Conservation (phyloP, 192 early-diverging fungal genomes). For the Gorgonomyces haynaldii region DNA sequence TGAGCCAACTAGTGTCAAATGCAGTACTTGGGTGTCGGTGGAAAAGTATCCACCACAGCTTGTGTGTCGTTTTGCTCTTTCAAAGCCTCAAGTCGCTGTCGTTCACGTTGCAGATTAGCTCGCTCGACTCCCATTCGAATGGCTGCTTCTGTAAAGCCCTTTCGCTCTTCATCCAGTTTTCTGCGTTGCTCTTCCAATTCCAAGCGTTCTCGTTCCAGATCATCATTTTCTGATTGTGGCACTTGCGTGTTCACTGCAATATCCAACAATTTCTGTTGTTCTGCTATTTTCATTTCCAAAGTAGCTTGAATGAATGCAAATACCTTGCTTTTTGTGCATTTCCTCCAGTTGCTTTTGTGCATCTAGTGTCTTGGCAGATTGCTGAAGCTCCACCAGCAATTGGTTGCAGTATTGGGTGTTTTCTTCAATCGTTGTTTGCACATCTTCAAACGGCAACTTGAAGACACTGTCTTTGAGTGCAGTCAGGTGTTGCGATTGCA, state of each 20-base stretch:
- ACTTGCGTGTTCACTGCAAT: neutral
- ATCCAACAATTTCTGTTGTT: neutral
- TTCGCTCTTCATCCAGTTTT: conserved; percentile 52
- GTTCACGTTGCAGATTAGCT: conserved; percentile 19
- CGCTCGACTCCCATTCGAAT: conserved; percentile 60
- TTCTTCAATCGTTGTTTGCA: too few species aligned
- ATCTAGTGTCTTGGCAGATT: neutral
- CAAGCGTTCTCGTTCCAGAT: conserved; percentile 30
- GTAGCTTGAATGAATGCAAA: neutral
- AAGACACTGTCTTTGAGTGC: too few species aligned
- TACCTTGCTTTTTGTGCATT: neutral
- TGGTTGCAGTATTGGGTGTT: too few species aligned
- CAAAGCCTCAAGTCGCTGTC: neutral
- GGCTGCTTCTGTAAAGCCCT: conserved; percentile 57
- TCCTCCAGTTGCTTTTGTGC: neutral
- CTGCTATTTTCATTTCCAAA: neutral
- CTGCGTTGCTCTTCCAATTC: conserved; percentile 31
- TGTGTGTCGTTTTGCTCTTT: neutral
- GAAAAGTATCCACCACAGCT: conserved; percentile 5
- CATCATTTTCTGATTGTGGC: too few species aligned
- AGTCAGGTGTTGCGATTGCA: too few species aligned
- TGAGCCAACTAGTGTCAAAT: neutral
- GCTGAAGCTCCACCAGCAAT: too few species aligned
- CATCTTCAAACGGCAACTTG: too few species aligned
- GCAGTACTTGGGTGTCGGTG: conserved; percentile 11